Evolutionary conservation across 768 basidiomycete species (phyloP).

Genomic region (Collybia sordida): DNA sequence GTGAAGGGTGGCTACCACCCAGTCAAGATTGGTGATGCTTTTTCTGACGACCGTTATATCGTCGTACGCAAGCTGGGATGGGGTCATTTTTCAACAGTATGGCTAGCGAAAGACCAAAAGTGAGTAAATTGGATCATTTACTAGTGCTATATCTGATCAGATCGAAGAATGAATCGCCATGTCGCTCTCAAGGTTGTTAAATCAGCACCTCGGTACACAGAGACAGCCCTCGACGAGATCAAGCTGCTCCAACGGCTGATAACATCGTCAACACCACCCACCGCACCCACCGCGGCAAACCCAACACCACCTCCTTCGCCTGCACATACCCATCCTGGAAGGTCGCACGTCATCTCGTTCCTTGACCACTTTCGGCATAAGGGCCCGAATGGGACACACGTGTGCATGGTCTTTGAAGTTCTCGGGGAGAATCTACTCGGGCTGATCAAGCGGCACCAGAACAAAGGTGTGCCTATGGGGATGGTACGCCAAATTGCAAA

Average conservation of each 20-base stretch:
- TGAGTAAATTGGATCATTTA: conserved; percentile 32
- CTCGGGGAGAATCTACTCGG: conserved; percentile 95
- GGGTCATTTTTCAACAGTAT: conserved; percentile 95
- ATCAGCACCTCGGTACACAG: conserved; percentile 94
- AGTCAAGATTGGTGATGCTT: conserved; percentile 92
- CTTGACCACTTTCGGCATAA: conserved; percentile 97
- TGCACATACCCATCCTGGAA: conserved; percentile 78
- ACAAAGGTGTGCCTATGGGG: conserved; percentile 93
- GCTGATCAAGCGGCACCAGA: conserved; percentile 97
- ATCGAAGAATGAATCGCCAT: conserved; percentile 83
- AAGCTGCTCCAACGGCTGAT: conserved; percentile 95
- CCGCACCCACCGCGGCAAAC: conserved; percentile 44
- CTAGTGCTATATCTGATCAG: conserved; percentile 7
- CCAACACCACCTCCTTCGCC: conserved; percentile 53
- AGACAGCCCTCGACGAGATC: conserved; percentile 98
- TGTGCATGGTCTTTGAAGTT: conserved; percentile 99
- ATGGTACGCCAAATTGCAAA: conserved; percentile 96
- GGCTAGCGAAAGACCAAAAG: conserved; percentile 85
- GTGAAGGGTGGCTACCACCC: conserved; percentile 84
- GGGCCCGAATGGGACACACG: conserved; percentile 94
- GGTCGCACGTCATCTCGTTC: conserved; percentile 94
- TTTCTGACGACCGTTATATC: conserved; percentile 83
- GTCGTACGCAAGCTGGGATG: conserved; percentile 95
- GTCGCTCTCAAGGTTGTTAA: conserved; percentile 99
- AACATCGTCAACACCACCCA: conserved; percentile 67